Evolutionary conservation across 176 grass and related monocot species (phyloP).

Genomic region (Eleusine coracana): DNA sequence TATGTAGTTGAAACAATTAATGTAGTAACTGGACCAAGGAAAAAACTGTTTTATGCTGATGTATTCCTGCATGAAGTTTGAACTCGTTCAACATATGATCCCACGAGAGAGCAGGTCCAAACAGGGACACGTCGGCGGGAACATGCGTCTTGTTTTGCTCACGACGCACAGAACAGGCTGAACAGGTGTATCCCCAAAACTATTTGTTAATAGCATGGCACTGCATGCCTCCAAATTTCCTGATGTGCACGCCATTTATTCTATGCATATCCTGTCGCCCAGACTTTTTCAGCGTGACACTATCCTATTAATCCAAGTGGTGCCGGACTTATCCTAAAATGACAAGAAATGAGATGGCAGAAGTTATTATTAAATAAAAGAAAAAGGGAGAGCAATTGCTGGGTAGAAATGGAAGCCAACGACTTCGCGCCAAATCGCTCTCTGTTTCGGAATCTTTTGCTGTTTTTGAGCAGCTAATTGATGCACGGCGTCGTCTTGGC

Average conservation of each 20-base stretch:
- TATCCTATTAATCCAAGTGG: slow-evolving; percentile 34
- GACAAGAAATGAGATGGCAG: neutral
- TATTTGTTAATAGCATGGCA: slow-evolving; percentile 26
- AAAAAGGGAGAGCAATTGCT: slow-evolving; percentile 1
- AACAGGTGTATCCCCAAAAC: slow-evolving; percentile 36
- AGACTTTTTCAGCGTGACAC: slow-evolving; percentile 37
- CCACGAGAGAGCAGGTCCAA: slow-evolving; percentile 19
- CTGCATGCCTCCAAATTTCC: slow-evolving; percentile 36
- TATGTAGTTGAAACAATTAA: neutral
- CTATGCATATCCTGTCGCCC: slow-evolving; percentile 29
- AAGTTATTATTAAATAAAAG: neutral
- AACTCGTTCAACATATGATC: neutral
- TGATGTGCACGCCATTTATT: slow-evolving; percentile 28
- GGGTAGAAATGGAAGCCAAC: neutral
- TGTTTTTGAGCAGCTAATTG: slow-evolving; percentile 11
- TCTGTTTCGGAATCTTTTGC: slow-evolving; percentile 14
- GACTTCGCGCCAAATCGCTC: neutral
- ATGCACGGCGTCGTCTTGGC: neutral
- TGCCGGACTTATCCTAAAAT: slow-evolving; percentile 42
- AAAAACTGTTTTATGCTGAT: neutral
- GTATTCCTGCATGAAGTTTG: neutral
- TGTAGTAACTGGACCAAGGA: neutral
- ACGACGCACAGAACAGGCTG: neutral
- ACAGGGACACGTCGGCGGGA: slow-evolving; percentile 18
- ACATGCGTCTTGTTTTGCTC: slow-evolving; percentile 45